Evolutionary conservation across 2,329 filamentous ascomycete species (phyloP), one percentile per base, ranked within the genome.

Genomic region (Dactylellina leptospora): DNA sequence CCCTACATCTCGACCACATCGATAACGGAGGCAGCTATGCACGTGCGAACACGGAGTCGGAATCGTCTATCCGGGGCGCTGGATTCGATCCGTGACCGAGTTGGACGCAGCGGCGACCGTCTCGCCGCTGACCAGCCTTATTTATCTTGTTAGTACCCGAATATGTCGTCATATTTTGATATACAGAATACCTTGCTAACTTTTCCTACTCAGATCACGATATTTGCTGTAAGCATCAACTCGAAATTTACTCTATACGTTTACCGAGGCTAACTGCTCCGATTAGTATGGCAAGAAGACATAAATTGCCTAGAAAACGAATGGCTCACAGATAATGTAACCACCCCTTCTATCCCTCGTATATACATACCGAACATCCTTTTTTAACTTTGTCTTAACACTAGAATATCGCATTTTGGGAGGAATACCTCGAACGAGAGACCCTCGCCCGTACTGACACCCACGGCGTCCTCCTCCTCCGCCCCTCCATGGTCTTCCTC

Each of bases 331-430:
- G 95, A 99, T 80, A 97, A 96, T 82, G 91, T 93, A 83, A 75
- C 85, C 81, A 42, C 10, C n/a, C 11, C 45, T 73, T 71, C 53
- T 5, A 33, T 9, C 36, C 36, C n/a, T n/a, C n/a, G n/a, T n/a
- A 16, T 40, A 6, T n/a, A n/a, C n/a, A 40, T 40, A 40, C 5
- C 11, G 6, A 33, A 6, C 18, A 38, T 33, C 75, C 53, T 3
- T 18, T 9, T 8, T 11, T 9, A 6, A 22, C 44, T 22, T 23
- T n/a, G 54, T 47, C 8, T 33, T 11, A 33, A 20, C 47, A 18
- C 33, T 76, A 93, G 90, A 93, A 92, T 76, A 97, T 99, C 75
- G 89, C 92, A 54, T 97, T 99, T 79, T 99, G 95, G 93, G 91
- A 97, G 85, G 93, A 97, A 85, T 96, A 87, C 79, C 87, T 99